phyloP scores from a whole-genome alignment of 495 filamentous ascomycete species.

The Aspergillus conjunctus region DNA sequence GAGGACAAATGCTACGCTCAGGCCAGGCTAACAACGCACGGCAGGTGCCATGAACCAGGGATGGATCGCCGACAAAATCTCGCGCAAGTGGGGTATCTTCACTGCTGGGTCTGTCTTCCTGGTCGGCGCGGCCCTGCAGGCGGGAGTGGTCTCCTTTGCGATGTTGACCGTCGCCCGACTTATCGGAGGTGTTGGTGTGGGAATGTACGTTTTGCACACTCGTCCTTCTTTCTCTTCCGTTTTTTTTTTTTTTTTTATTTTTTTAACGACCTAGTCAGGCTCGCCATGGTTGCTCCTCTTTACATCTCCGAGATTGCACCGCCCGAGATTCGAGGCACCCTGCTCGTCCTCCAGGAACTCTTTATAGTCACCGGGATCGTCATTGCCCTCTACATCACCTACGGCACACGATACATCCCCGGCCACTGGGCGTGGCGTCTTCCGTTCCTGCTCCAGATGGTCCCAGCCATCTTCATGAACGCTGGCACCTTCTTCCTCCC shows the following conservation, averaged over 20 bases:
- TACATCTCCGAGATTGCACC: constrained; percentile 43
- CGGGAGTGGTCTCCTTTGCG: constrained; percentile 52
- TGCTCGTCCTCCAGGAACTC: constrained; percentile 67
- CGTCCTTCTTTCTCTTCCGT: no score
- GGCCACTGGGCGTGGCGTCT: constrained; percentile 54
- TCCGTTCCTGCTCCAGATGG: constrained; percentile 53
- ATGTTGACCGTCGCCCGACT: constrained; percentile 60
- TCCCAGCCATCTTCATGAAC: constrained; percentile 48
- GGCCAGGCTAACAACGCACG: no score
- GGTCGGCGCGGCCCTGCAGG: no score
- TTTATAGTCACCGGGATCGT: constrained; percentile 56
- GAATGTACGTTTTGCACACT: no score
- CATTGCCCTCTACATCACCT: constrained; percentile 59
- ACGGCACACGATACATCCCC: constrained; percentile 53
- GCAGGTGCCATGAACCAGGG: constrained; percentile 59
- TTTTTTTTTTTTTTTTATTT: no score
- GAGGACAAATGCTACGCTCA: no score
- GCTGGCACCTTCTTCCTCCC: constrained; percentile 52
- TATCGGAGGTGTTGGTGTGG: constrained; percentile 61
- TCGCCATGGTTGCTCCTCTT: constrained; percentile 52
- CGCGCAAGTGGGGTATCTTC: constrained; percentile 59
- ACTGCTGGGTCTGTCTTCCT: constrained; percentile 53
- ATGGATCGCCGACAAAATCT: constrained; percentile 60
- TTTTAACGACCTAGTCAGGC: no score
- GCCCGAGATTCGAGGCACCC: constrained; percentile 58